Evolutionary conservation across 495 filamentous ascomycete genomes (phyloP).

Genomic region (Lasiosphaeria hispida): DNA sequence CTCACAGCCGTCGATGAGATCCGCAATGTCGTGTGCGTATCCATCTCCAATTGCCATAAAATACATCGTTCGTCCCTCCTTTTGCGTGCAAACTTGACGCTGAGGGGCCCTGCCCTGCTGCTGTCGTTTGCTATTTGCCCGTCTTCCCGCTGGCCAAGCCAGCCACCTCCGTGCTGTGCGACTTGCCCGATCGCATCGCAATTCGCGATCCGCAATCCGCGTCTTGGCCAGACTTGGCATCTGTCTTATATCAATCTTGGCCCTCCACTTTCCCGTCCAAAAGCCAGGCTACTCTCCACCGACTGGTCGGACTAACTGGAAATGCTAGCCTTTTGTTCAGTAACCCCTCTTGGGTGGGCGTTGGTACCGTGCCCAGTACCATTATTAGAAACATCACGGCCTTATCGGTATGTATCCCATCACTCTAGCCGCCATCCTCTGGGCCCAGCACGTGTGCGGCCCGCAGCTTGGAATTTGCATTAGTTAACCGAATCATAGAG

Average conservation of each 20-base stretch:
- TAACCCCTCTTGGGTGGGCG: slow-evolving; percentile 43
- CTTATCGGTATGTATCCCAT: slow-evolving; percentile 39
- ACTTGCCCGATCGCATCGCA: neutral
- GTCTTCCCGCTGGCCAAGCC: slow-evolving; percentile 2
- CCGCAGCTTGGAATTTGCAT: too few species aligned
- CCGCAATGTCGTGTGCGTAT: slow-evolving; percentile 39
- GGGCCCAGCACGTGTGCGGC: neutral
- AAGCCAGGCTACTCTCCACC: neutral
- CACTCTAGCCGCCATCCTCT: neutral
- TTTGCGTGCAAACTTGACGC: neutral
- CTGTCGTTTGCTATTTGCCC: neutral
- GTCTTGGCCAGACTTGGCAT: neutral
- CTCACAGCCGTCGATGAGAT: slow-evolving; percentile 38
- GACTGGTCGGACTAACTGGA: neutral
- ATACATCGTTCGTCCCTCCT: neutral
- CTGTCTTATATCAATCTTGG: neutral
- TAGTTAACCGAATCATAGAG: slow-evolving; percentile 39
- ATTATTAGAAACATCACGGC: slow-evolving; percentile 49
- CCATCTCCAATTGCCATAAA: too few species aligned
- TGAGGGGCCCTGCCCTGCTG: neutral
- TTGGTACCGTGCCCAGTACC: slow-evolving; percentile 43
- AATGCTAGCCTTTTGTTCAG: slow-evolving; percentile 46
- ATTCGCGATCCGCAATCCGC: neutral
- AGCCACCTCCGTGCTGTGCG: neutral
- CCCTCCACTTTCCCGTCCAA: neutral